Evolutionary conservation across 108 stramenopile species (phyloP), one percentile per base, ranked within the genome.

Genomic region (Cyclotella choctawhatcheeana): DNA sequence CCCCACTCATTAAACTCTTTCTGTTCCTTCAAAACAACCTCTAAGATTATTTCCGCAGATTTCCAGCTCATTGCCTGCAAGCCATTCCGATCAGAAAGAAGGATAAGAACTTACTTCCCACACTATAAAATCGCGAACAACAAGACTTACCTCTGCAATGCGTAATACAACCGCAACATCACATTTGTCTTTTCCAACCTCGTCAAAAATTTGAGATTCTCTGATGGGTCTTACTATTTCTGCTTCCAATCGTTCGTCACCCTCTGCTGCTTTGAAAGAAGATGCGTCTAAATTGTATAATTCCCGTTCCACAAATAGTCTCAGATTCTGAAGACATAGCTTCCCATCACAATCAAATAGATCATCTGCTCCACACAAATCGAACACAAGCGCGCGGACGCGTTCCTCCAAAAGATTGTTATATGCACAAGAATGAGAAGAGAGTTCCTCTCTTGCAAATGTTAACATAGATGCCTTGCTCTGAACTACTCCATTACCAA

Each of bases 1-100:
- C 93, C 93, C 88, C 89, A 94, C 56, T 92, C 93, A 44, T 86
- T 92, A 58, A 94, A 89, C 54, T 69, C 66, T 63, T 88, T 90
- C 5, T 71, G 29, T 24, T 64, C 60, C 8, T 63, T 43, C 47
- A 82, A 67, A 10, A 91, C 50, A 34, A 76, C 64, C 27, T 85
- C 64, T 44, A 90, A 31, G 64, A 93, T 84, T 21, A 91, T 69
- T 56, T 89, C 82, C 0, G 82, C 76, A 27, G 90, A 52, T 30
- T 54, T 70, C 30, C n/a, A 58, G 32, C 83, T 79, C 29, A 91
- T 58, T 33, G 86, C 82, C 67, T 75, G 70, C n/a, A n/a, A n/a
- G n/a, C n/a, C n/a, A n/a, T n/a, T n/a, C n/a, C n/a, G n/a, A n/a
- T n/a, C n/a, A n/a, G n/a, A n/a, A n/a, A n/a, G n/a, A n/a, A n/a